A percentile compares a stretch with the other conserved stretches of the same genome.
These are phyloP conservation scores for Zygoascus hellenicus DNA, from an alignment of 1,139 yeast genomes.

Conservation along the genomic window DNA sequence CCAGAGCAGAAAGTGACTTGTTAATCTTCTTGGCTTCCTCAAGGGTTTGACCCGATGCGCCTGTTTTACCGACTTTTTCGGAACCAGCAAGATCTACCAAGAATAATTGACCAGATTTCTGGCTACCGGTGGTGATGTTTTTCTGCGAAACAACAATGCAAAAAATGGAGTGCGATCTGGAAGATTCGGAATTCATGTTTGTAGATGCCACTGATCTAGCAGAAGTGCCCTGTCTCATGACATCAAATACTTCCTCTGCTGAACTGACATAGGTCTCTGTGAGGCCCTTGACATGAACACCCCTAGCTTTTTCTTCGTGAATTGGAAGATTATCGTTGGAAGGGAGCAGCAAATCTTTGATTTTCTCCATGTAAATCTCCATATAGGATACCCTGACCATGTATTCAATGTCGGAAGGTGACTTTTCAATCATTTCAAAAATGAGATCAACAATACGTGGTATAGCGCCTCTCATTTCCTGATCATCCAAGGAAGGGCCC, in stretches of 20 bases:
- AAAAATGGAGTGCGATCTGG: constrained; percentile 79
- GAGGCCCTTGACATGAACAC: constrained; percentile 66
- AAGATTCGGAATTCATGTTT: constrained; percentile 67
- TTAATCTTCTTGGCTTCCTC: constrained; percentile 86
- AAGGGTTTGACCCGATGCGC: constrained; percentile 66
- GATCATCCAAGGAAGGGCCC: constrained; percentile 48
- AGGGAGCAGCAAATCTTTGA: constrained; percentile 54
- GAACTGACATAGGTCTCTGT: constrained; percentile 56
- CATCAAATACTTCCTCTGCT: constrained; percentile 51
- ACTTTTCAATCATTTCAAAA: constrained; percentile 50
- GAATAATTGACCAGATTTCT: constrained; percentile 63
- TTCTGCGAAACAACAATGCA: constrained; percentile 61
- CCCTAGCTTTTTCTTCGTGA: constrained; percentile 61
- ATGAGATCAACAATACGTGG: constrained; percentile 69
- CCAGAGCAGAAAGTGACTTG: constrained; percentile 68
- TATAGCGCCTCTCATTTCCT: constrained; percentile 50
- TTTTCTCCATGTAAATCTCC: constrained; percentile 79
- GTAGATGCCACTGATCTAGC: constrained; percentile 58
- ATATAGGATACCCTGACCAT: constrained; percentile 66
- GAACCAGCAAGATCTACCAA: constrained; percentile 87
- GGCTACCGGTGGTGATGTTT: constrained; percentile 47
- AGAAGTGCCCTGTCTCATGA: constrained; percentile 52
- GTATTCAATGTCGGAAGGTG: constrained; percentile 54
- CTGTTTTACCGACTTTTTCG: constrained; percentile 79
- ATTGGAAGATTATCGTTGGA: constrained; percentile 43